phyloP scores from a whole-genome alignment of 2,329 filamentous ascomycete genomes.

The Colletotrichum incanum region DNA sequence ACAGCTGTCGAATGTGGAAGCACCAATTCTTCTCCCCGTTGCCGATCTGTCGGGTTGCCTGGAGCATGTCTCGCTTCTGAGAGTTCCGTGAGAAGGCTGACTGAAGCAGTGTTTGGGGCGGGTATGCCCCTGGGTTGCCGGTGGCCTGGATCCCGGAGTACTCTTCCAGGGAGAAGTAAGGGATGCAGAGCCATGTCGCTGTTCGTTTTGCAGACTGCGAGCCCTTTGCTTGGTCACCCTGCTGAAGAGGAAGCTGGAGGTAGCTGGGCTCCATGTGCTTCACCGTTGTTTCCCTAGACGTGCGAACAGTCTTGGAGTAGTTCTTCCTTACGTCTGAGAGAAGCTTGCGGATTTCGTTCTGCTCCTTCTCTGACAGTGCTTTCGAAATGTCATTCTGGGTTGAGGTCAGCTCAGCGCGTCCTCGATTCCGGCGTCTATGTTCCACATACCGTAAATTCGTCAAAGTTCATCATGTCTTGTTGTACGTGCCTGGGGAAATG shows the following conservation, averaged over 20 bases:
- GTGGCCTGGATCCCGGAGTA: slow-evolving; percentile 57
- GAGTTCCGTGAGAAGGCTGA: slow-evolving; percentile 57
- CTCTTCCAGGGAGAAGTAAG: slow-evolving; percentile 63
- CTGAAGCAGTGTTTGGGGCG: slow-evolving; percentile 61
- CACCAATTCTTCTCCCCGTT: slow-evolving; percentile 55
- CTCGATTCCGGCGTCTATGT: neutral
- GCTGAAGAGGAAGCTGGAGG: slow-evolving; percentile 54
- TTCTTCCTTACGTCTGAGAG: slow-evolving; percentile 56
- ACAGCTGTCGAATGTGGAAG: slow-evolving; percentile 65
- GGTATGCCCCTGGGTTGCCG: slow-evolving; percentile 54
- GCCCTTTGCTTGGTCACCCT: slow-evolving; percentile 44
- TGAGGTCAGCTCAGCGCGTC: slow-evolving; percentile 8
- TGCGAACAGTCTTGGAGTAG: slow-evolving; percentile 55
- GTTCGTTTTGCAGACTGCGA: slow-evolving; percentile 42
- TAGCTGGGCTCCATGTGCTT: slow-evolving; percentile 59
- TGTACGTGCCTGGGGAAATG: slow-evolving; percentile 52
- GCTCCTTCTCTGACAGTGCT: slow-evolving; percentile 47
- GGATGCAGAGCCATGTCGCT: slow-evolving; percentile 61
- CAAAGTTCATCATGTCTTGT: slow-evolving; percentile 60
- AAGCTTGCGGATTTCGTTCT: slow-evolving; percentile 54
- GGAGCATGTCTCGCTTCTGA: slow-evolving; percentile 61
- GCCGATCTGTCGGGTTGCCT: slow-evolving; percentile 60
- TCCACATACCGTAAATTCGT: slow-evolving; percentile 57
- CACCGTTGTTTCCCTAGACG: slow-evolving; percentile 56
- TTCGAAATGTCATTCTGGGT: slow-evolving; percentile 55